Conservation (phyloP, 495 filamentous ascomycete genomes). For the Hypomontagnella monticulosa region DNA sequence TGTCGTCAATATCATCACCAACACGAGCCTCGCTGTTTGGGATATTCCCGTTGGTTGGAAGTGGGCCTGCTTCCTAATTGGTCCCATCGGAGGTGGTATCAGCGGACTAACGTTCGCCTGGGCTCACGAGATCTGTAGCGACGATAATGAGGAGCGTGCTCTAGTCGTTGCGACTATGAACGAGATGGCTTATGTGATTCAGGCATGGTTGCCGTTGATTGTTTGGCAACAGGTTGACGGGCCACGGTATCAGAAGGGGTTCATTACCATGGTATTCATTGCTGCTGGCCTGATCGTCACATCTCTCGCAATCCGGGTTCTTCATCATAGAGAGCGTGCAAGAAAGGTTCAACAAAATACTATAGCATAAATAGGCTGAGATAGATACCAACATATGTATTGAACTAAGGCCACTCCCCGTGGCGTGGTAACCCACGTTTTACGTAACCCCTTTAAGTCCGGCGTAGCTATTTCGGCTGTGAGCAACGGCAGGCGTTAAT, state of each 20-base stretch:
- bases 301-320: constrained; percentile 47
- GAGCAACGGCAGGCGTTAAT: too few species aligned
- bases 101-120: constrained; percentile 55
- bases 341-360: constrained; percentile 26
- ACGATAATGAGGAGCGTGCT: constrained; percentile 65
- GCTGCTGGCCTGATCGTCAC: constrained; percentile 49
- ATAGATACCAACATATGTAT: too few species aligned
- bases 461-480: too few species aligned
- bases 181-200: constrained; percentile 53
- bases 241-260: constrained; percentile 57
- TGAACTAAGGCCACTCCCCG: too few species aligned
- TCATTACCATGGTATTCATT: constrained; percentile 53
- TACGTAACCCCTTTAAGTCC: too few species aligned
- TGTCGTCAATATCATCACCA: constrained; percentile 51
- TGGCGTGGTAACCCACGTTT: too few species aligned
- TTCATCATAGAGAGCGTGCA: constrained; percentile 55
- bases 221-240: constrained; percentile 61
- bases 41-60: constrained; percentile 55
- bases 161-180: constrained; percentile 59
- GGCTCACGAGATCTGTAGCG: constrained; percentile 63
- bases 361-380: constrained; percentile 6
- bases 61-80: constrained; percentile 60
- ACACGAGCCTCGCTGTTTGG: constrained; percentile 54
- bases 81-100: constrained; percentile 50
- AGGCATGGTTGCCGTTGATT: constrained; percentile 57